Conservation (phyloP, 305 asterid genomes). For the Fraxinus sp. region DNA sequence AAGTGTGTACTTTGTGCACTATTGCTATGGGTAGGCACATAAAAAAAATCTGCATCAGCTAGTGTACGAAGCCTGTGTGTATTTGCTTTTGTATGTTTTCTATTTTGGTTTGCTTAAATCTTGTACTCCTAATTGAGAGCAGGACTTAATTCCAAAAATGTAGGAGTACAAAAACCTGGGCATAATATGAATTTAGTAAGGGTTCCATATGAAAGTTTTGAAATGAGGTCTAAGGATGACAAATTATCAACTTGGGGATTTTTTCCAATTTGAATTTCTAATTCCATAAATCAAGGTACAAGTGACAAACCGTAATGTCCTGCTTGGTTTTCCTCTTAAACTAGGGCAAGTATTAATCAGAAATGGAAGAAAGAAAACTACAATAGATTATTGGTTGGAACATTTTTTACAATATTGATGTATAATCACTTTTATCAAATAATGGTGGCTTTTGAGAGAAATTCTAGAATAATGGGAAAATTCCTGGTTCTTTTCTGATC, state of each 20-base stretch:
- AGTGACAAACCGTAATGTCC: not conserved
- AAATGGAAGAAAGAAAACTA: not conserved
- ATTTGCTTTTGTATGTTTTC: not conserved
- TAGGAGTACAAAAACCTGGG: not conserved
- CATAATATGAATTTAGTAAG: not conserved
- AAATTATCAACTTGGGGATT: not conserved
- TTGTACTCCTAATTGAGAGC: not conserved
- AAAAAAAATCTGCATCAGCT: not conserved
- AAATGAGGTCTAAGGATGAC: not conserved
- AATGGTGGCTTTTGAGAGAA: not conserved
- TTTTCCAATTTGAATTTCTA: not conserved
- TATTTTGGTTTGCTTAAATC: not conserved
- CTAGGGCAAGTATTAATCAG: not conserved
- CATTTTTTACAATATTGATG: not conserved
- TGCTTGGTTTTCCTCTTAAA: not conserved
- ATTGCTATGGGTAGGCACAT: not conserved
- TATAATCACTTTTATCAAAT: not conserved
- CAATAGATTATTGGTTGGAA: not conserved
- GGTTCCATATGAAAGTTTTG: not conserved
- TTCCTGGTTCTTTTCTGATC: not conserved
- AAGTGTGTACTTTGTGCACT: not conserved
- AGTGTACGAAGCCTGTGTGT: not conserved
- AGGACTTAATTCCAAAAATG: not conserved
- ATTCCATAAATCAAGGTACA: not conserved
- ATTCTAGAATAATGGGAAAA: not conserved